Evolutionary conservation across 2,329 filamentous ascomycete genomes (phyloP), one percentile per base, ranked within the genome.

Genomic region (Colletotrichum sp.): DNA sequence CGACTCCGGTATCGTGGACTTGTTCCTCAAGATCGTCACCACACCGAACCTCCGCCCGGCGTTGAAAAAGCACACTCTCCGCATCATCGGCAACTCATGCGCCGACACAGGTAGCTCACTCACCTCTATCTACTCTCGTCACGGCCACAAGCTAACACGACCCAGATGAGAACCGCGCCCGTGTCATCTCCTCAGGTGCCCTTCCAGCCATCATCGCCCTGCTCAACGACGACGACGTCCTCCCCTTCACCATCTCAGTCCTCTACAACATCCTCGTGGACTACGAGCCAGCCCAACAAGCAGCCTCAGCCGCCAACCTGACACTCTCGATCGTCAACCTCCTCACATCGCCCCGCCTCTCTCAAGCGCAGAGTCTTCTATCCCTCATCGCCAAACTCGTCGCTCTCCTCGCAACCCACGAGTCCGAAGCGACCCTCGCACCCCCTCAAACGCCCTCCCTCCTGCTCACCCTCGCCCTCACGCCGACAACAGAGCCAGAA

Each of bases 191-290:
- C 1, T 86, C 87, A 16, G 87, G 87, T 63, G 86, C 87, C 28
- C 80, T 93, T 15, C 79, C 83, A 5, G 82, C 84, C 36, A 85
- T 93, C 71, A 87, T 91, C 36, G 78, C 83, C 4, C 85, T 90
- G 44, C 82, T 93, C 10, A 78, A 83, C 16, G 82, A 90, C 49
- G 87, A 90, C 65, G 81, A 83, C 0, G 78, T 92, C 21, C 82
- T 92, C 9, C 82, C 86, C 0, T 90, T 91, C 80, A 86, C 87
- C 44, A 88, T 93, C 55, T 90, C 91, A 0, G 92, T 93, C 9
- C 83, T 93, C 6, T 92, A 90, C 82, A 93, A 93, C 79, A 87
- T 92, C 64, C 88, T 91, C 71, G 88, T 93, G 16, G 92, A 93
- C 80, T 93, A 92, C 80, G 90, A 90, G 78, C 89, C 90, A 6